phyloP scores from a whole-genome alignment of 2,329 filamentous ascomycete species.

The Lomentospora prolificans region DNA sequence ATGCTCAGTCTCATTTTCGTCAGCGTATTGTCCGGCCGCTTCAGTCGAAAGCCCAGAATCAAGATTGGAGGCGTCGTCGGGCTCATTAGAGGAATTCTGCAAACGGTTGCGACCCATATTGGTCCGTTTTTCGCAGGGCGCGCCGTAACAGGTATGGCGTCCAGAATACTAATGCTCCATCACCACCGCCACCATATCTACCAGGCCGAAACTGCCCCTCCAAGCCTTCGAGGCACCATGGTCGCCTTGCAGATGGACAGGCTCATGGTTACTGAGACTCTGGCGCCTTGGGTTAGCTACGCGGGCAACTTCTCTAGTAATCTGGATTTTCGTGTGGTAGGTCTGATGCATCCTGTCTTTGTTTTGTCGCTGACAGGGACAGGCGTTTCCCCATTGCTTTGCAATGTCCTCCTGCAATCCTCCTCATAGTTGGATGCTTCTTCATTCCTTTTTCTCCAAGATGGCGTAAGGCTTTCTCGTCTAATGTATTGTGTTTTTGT shows the following conservation, averaged over 20 bases:
- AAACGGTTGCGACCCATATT: conserved; percentile 16
- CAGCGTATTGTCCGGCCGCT: not conserved
- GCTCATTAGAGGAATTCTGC: conserved; percentile 14
- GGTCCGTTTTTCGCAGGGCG: conserved; percentile 20
- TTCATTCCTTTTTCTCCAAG: conserved; percentile 18
- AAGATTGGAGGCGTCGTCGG: not conserved
- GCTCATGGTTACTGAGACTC: not conserved
- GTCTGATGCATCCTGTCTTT: not conserved
- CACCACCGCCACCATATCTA: conserved; percentile 18
- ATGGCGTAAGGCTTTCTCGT: conserved; percentile 17
- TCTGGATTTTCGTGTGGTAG: not conserved
- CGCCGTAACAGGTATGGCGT: conserved; percentile 14
- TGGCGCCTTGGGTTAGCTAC: not conserved
- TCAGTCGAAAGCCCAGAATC: conserved; percentile 5
- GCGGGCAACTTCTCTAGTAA: not conserved
- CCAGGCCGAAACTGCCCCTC: conserved; percentile 18
- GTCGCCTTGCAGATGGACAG: conserved; percentile 10
- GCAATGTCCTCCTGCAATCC: conserved; percentile 15
- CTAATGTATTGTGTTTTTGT: too few relatives aligned
- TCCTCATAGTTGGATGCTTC: conserved; percentile 15
- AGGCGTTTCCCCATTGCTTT: conserved; percentile 17
- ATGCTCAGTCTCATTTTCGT: not conserved
- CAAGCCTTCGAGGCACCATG: conserved; percentile 15
- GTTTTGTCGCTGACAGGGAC: not conserved
- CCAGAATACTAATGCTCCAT: conserved; percentile 14